These are phyloP conservation scores for Hymenoscyphus fructigenus DNA, from an alignment of 2,329 filamentous ascomycete genomes.

Conservation along the genomic window DNA sequence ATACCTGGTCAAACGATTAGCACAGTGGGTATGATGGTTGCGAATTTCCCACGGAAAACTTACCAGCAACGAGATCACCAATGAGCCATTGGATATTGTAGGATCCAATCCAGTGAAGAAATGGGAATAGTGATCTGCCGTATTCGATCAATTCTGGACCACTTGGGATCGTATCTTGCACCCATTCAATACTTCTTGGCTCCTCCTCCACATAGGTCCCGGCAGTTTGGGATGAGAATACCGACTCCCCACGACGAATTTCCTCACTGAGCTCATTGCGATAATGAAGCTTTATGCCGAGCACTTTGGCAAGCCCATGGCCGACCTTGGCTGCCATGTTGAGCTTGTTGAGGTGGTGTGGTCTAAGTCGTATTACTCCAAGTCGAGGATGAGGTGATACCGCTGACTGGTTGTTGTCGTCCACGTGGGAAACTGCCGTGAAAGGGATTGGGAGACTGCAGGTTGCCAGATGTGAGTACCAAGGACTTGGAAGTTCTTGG, in stretches of 20 bases:
- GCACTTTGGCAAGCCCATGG: conserved; percentile 70
- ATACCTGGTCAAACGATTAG: conserved; percentile 47
- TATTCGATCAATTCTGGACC: conserved; percentile 58
- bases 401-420: background rate
- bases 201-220: conserved; percentile 82
- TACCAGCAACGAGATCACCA: conserved; percentile 87
- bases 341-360: background rate
- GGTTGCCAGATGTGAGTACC: background rate
- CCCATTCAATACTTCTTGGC: conserved; percentile 72
- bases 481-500: background rate
- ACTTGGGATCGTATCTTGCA: conserved; percentile 63
- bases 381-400: background rate
- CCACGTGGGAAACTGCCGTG: background rate
- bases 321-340: conserved; percentile 54
- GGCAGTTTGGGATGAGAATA: conserved; percentile 69
- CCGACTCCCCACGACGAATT: conserved; percentile 74
- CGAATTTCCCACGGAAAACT: conserved; percentile 28
- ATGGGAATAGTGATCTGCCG: conserved; percentile 75
- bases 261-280: conserved; percentile 58
- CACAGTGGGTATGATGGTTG: background rate
- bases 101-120: conserved; percentile 79
- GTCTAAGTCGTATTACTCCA: background rate
- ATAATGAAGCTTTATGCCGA: conserved; percentile 80
- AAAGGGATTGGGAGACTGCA: background rate
- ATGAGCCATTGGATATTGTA: conserved; percentile 90